Base-by-base conservation (phyloP, 495 filamentous ascomycete species). In the Hypoxylon intermedium region DNA sequence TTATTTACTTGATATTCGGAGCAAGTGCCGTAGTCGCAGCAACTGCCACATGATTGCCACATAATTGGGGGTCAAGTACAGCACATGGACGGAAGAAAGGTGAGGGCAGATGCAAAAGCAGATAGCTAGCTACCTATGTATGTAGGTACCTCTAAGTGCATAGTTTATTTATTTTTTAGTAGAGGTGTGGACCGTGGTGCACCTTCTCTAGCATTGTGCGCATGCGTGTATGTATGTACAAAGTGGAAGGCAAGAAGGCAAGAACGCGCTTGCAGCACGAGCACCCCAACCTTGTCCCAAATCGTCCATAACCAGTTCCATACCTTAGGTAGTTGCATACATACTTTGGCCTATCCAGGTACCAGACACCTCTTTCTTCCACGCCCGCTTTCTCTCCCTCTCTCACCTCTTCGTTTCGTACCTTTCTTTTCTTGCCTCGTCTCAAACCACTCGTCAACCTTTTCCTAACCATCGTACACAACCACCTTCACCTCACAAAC, bases 281-380 rank as follows among this genome's bases (percentile, higher is more conserved):
- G n/a, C n/a, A n/a, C n/a, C 50, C 61, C 38, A 49, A 55, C 50
- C 56, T 52, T 65, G 38, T 65, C 62, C 62, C 7, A 56, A 65
- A 60, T 60, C 50, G 50, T 59, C 56, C 33, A 36, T 24, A 16
- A 52, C 23, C 30, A 19, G 33, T 45, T 44, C 37, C 44, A 55
- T 51, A 51, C 44, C 38, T 44, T 53, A 20, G 19, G 37, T 43
- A 31, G 43, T 53, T 53, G 45, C 38, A 6, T 20, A 61, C 58
- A 59, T 69, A 60, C 61, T 30, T 68, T 64, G 50, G 46, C 60
- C 57, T 59, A 24, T 20, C 45, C 13, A 34, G 30, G 16, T 45
- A 15, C 50, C 37, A 53, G 23, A 3, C 65, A 61, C 64, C 64
- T 69, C 64, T 67, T 65, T 64, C 60, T 65, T 54, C 42, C 65